Evolutionary conservation across 2,329 filamentous ascomycete species (phyloP), one percentile per base, ranked within the genome.

Genomic region (Neonectria sp.): DNA sequence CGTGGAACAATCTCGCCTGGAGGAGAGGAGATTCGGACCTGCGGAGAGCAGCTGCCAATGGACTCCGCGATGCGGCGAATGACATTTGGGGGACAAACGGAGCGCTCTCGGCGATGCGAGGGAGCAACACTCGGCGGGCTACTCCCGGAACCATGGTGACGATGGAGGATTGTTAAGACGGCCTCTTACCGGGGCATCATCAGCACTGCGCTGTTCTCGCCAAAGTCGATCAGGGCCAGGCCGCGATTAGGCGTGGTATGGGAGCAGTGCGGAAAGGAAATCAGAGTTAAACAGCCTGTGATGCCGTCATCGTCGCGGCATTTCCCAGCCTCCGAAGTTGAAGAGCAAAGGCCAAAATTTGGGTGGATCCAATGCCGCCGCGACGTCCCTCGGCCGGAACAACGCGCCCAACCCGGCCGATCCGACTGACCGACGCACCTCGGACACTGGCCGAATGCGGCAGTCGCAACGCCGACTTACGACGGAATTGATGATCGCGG

Each of bases 41-140:
- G 57, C 52, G 56, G n/a, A 69, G 53, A 7, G 63, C 65, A 68
- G 72, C 65, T 60, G 67, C 66, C 60, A 71, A 63, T 71, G 72
- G 67, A 67, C 63, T 70, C 55, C 71, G 70, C 67, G 75, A 68
- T 60, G 69, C 64, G 45, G 69, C 58, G 55, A 73, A 59, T 63
- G 71, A 65, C 61, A 70, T 66, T 64, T 76, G 74, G 52, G 73
- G 70, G 79, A 65, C 27, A 21, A 68, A 55, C 31, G 67, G 48
- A 37, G 69, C 76, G 77, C 75, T 74, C 70, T 80, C 79, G 72
- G 79, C 80, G 77, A 83, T 80, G 75, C 81, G 82, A 69, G 85
- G 84, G 80, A 85, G 81, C 81, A 86, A 81, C 79, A 81, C 81
- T 76, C 83, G 83, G 74, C 84, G 85, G 75, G 85, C 80, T 76